These are phyloP conservation scores for Rhamnella rubrinervis DNA, from an alignment of 331 rosid genomes.

Conservation along the genomic window DNA sequence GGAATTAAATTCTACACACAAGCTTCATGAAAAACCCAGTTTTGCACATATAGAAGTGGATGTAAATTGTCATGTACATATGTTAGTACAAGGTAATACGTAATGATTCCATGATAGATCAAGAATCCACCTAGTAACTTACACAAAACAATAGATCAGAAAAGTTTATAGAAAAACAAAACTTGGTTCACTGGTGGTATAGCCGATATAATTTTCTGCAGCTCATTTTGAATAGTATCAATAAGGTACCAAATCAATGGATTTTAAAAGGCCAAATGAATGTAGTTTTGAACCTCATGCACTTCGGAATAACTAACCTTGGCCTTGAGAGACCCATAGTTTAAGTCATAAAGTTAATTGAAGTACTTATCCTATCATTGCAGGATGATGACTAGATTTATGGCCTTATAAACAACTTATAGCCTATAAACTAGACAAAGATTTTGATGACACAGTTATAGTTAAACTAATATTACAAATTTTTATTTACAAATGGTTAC, in stretches of 20 bases:
- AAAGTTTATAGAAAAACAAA: background rate
- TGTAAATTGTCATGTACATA: background rate
- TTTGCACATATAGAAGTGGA: too few relatives aligned
- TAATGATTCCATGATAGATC: background rate
- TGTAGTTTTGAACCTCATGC: too few relatives aligned
- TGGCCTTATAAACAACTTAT: background rate
- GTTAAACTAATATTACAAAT: background rate
- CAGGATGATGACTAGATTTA: background rate
- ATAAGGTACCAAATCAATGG: background rate
- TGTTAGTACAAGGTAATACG: background rate
- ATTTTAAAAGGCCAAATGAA: too few relatives aligned
- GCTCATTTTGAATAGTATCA: background rate
- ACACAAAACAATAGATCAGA: background rate
- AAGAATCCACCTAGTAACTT: background rate
- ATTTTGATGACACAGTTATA: background rate
- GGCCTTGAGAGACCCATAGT: background rate
- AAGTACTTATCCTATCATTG: too few relatives aligned
- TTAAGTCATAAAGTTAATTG: background rate
- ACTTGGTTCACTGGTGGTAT: background rate
- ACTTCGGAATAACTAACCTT: background rate
- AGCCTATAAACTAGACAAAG: background rate
- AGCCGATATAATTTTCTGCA: background rate
- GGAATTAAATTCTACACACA: too few relatives aligned
- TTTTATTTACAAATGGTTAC: background rate
- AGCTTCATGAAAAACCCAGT: too few relatives aligned